These are phyloP conservation scores for Globisporangium emineosum DNA, from an alignment of 352 stramenopile genomes.

Conservation along the genomic window DNA sequence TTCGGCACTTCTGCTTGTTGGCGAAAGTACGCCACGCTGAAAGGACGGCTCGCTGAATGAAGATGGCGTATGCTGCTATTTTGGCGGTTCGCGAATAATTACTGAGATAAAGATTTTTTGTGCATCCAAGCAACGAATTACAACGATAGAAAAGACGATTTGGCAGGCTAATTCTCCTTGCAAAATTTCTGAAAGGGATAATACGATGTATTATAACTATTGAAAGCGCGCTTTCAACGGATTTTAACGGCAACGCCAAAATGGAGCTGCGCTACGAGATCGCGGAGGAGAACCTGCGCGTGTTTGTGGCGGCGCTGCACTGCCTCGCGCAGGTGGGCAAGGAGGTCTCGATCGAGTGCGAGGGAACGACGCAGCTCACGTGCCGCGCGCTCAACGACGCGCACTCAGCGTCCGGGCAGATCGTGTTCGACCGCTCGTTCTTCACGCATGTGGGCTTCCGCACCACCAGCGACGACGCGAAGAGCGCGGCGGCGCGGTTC, in stretches of 20 bases:
- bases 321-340: conserved; percentile 79
- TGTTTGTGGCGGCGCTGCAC: conserved; percentile 75
- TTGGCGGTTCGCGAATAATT: no score
- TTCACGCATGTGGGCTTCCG: conserved; percentile 37
- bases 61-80: no score
- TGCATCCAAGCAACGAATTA: no score
- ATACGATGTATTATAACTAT: no score
- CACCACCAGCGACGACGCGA: conserved; percentile 8
- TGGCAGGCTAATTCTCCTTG: no score
- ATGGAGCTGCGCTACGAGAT: conserved; percentile 79
- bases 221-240: no score
- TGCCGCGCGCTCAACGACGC: conserved; percentile 80
- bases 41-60: no score
- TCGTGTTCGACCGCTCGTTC: conserved; percentile 67
- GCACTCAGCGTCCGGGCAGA: conserved; percentile 69
- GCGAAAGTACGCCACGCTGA: no score
- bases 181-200: no score
- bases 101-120: no score
- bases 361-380: conserved; percentile 44
- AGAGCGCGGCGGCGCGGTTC: conserved; percentile 2
- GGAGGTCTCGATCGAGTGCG: conserved; percentile 74
- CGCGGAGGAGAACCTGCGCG: conserved; percentile 70
- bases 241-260: not conserved
- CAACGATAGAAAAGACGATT: no score
- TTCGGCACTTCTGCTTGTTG: no score